Evolutionary conservation across 129 eudicot genomes (phyloP).

Genomic region (Chrysanthemum seticuspe): DNA sequence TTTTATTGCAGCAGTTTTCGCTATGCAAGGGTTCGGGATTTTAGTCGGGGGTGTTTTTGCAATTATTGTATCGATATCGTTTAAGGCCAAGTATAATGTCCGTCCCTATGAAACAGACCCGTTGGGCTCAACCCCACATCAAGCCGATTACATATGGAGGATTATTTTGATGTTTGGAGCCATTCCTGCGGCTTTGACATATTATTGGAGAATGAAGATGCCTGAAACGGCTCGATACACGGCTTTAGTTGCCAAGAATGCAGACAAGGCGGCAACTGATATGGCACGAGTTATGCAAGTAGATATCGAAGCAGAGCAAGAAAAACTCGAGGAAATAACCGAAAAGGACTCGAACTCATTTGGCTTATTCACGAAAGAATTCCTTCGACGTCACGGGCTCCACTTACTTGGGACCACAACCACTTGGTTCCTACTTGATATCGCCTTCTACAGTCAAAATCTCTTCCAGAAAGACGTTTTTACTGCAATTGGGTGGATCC

Average conservation of each 20-base stretch:
- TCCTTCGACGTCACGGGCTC: slow-evolving; percentile 56
- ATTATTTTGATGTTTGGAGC: slow-evolving; percentile 45
- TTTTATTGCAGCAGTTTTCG: slow-evolving; percentile 42
- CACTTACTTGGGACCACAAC: slow-evolving; percentile 68
- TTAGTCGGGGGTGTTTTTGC: slow-evolving; percentile 37
- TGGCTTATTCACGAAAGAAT: slow-evolving; percentile 54
- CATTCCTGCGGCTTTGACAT: slow-evolving; percentile 33
- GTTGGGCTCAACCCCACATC: slow-evolving; percentile 26
- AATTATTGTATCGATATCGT: slow-evolving; percentile 15
- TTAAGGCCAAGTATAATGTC: slow-evolving; percentile 27
- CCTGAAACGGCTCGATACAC: slow-evolving; percentile 44
- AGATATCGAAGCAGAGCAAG: slow-evolving; percentile 52
- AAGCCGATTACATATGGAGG: slow-evolving; percentile 39
- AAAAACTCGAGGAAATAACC: slow-evolving; percentile 20
- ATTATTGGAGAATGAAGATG: slow-evolving; percentile 45
- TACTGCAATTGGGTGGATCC: slow-evolving; percentile 63
- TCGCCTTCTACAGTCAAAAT: slow-evolving; percentile 69
- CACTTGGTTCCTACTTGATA: slow-evolving; percentile 74
- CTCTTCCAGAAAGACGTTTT: slow-evolving; percentile 73
- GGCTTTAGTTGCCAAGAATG: slow-evolving; percentile 38
- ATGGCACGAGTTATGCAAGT: slow-evolving; percentile 59
- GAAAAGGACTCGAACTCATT: slow-evolving; percentile 22
- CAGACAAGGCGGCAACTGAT: slow-evolving; percentile 52
- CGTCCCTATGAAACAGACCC: background rate
- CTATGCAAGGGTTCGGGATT: slow-evolving; percentile 46